These are phyloP conservation scores for Lunularia cruciata DNA, from an alignment of 225 moss, liverwort and hornwort genomes.

Conservation along the genomic window DNA sequence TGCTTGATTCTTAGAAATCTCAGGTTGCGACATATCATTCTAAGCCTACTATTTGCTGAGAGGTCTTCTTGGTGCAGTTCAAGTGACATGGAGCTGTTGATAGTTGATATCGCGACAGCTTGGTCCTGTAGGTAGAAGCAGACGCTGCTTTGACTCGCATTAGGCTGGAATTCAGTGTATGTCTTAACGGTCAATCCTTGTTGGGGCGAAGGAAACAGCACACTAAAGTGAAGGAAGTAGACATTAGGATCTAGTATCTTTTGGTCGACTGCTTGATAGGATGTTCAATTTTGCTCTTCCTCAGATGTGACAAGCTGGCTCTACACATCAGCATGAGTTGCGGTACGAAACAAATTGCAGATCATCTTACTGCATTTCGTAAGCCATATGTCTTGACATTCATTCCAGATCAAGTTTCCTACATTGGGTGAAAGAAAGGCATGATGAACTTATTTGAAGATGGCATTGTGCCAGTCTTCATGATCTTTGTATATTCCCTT, in stretches of 20 bases:
- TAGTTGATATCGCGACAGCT: neutral
- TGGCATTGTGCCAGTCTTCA: neutral
- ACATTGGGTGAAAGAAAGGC: neutral
- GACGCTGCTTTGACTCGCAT: neutral
- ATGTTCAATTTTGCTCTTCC: neutral
- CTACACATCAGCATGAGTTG: too few relatives aligned
- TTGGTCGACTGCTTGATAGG: neutral
- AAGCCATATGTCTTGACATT: conserved; percentile 4
- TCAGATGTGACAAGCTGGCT: neutral
- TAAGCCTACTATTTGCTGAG: too few relatives aligned
- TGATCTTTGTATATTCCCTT: neutral
- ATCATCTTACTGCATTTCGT: neutral
- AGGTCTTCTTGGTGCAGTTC: neutral
- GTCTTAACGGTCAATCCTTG: too few relatives aligned
- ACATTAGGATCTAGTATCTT: neutral
- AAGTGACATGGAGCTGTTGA: neutral
- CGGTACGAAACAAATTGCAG: too few relatives aligned
- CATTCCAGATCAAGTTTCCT: neutral
- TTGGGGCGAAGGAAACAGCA: too few relatives aligned
- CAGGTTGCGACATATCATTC: neutral
- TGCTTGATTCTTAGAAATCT: too few relatives aligned
- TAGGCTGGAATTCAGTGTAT: neutral
- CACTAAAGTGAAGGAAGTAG: too few relatives aligned
- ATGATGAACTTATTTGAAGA: neutral
- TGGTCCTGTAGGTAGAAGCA: neutral